Conservation (phyloP, 1,284 basidiomycete species). For the Pisolithus thermaeus region DNA sequence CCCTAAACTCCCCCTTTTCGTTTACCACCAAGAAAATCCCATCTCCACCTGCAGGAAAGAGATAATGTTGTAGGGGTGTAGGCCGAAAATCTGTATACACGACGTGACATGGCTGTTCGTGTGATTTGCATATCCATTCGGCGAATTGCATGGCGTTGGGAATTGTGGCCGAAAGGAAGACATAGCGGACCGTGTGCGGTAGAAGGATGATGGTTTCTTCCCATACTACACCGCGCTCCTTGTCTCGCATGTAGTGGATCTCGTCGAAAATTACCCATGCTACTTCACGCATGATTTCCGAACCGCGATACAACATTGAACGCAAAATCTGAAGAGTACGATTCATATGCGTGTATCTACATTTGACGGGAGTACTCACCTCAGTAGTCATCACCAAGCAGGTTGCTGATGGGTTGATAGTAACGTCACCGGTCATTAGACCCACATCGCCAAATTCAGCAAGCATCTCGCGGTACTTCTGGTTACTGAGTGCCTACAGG, state of each 20-base stretch:
- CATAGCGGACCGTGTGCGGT: slow-evolving; percentile 93
- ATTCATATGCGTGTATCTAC: not conserved
- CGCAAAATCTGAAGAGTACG: slow-evolving; percentile 74
- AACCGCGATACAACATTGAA: slow-evolving; percentile 98
- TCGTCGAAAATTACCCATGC: slow-evolving; percentile 99
- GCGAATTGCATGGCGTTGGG: slow-evolving; percentile 99
- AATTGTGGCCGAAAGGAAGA: slow-evolving; percentile 99
- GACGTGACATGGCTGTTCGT: slow-evolving; percentile 98
- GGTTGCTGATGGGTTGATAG: slow-evolving; percentile 94
- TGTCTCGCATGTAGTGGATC: slow-evolving; percentile 99
- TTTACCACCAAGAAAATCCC: slow-evolving; percentile 98
- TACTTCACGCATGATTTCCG: slow-evolving; percentile 99
- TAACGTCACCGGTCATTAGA: slow-evolving; percentile 99
- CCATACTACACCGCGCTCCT: slow-evolving; percentile 85
- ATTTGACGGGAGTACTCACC: slow-evolving; percentile 39
- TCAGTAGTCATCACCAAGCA: slow-evolving; percentile 99
- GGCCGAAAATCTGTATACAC: slow-evolving; percentile 99
- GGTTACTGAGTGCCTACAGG: slow-evolving; percentile 87
- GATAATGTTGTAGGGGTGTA: slow-evolving; percentile 96
- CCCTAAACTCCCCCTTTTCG: slow-evolving; percentile 93
- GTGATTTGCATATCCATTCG: slow-evolving; percentile 97
- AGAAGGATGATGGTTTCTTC: slow-evolving; percentile 95
- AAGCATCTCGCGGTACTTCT: slow-evolving; percentile 97
- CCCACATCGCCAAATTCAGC: slow-evolving; percentile 98
- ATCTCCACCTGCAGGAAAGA: slow-evolving; percentile 95